Evolutionary conservation across 2,329 filamentous ascomycete genomes (phyloP).

Genomic region (Aureobasidium musti): DNA sequence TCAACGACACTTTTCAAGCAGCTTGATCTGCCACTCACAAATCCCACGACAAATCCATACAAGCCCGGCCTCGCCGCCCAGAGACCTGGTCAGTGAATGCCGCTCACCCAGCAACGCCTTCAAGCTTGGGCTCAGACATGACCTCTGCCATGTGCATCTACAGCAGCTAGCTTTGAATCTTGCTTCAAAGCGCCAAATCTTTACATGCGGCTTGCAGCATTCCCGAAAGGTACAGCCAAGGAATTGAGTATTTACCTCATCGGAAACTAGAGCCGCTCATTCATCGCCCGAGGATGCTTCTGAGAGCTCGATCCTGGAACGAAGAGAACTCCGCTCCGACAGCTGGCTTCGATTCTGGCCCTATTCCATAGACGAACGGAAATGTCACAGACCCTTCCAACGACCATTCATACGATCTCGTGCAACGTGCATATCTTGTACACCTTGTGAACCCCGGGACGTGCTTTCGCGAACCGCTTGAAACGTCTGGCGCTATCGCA

Average conservation of each 20-base stretch:
- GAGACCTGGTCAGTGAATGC: not conserved
- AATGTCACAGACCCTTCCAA: not conserved
- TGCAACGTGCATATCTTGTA: not conserved
- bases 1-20: constrained; percentile 45
- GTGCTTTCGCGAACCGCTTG: too few species aligned
- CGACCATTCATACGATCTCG: not conserved
- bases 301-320: not conserved
- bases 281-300: not conserved
- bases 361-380: not conserved
- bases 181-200: too few species aligned
- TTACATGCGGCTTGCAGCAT: too few species aligned
- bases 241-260: too few species aligned
- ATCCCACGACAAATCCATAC: not conserved
- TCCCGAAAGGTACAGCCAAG: too few species aligned
- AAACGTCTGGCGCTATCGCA: too few species aligned
- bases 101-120: not conserved
- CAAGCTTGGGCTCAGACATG: not conserved
- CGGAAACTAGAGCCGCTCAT: too few species aligned
- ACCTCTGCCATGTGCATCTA: not conserved
- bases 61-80: not conserved
- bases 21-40: not conserved
- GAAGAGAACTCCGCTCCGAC: not conserved
- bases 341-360: not conserved
- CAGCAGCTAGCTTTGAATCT: too few species aligned
- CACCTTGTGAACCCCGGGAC: not conserved